Evolutionary conservation across 2,329 filamentous ascomycete species (phyloP).

Genomic region (Fusarium tuaranense): DNA sequence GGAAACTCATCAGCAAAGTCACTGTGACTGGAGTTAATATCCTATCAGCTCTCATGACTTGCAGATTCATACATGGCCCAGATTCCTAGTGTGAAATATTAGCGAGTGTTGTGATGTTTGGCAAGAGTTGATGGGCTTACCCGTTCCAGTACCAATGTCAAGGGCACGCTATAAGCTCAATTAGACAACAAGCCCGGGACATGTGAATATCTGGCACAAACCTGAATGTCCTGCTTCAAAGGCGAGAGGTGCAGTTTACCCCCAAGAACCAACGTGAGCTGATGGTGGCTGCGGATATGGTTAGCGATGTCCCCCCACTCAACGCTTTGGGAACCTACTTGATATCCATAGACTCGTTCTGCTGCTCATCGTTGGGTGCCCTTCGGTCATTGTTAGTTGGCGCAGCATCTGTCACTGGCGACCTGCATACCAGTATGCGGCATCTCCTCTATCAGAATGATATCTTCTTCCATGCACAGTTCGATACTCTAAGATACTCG

Average conservation of each 20-base stretch:
- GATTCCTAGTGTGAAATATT: conserved; percentile 33
- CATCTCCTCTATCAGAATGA: neutral
- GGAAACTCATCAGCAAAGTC: conserved; percentile 59
- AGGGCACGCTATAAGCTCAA: neutral
- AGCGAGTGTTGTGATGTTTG: neutral
- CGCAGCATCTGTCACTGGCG: neutral
- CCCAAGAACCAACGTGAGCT: neutral
- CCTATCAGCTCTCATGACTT: no score
- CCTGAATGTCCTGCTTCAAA: conserved; percentile 1
- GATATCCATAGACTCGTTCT: conserved; percentile 11
- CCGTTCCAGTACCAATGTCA: conserved; percentile 17
- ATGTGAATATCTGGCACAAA: neutral
- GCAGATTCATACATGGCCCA: conserved; percentile 54
- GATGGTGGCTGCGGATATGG: neutral
- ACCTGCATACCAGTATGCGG: neutral
- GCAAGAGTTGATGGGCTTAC: neutral
- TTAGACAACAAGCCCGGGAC: neutral
- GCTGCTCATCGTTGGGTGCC: conserved; percentile 10
- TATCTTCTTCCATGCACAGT: neutral
- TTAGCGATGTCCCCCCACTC: neutral
- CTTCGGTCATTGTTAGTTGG: neutral
- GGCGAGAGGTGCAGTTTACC: conserved; percentile 1
- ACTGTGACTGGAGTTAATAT: conserved; percentile 48
- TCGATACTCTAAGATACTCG: neutral
- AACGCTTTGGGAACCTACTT: neutral